phyloP scores from a whole-genome alignment of 2,329 filamentous ascomycete species.

The Chaetomiaceae sp. region DNA sequence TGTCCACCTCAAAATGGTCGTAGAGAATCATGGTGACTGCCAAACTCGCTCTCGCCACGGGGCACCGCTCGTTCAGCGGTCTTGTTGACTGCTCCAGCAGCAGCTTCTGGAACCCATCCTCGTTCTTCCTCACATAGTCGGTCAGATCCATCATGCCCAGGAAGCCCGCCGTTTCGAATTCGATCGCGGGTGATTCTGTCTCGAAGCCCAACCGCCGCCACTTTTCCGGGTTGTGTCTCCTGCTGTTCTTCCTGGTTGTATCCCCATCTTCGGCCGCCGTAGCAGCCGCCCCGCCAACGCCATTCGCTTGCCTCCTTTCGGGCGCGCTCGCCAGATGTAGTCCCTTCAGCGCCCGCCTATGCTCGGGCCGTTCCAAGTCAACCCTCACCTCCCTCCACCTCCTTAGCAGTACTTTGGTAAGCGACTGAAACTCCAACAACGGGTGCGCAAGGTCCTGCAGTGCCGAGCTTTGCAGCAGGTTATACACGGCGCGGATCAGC shows the following conservation, averaged over 20 bases:
- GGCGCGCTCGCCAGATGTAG: slow-evolving; percentile 79
- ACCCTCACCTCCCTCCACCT: slow-evolving; percentile 86
- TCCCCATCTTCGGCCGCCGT: slow-evolving; percentile 27
- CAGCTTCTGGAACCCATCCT: slow-evolving; percentile 88
- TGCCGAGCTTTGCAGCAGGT: slow-evolving; percentile 89
- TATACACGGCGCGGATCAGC: slow-evolving; percentile 85
- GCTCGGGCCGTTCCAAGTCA: slow-evolving; percentile 81
- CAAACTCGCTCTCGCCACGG: slow-evolving; percentile 80
- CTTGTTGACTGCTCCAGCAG: slow-evolving; percentile 81
- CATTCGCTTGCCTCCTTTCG: slow-evolving; percentile 47
- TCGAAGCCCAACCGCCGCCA: slow-evolving; percentile 92
- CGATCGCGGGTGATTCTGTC: slow-evolving; percentile 77
- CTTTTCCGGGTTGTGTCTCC: slow-evolving; percentile 79
- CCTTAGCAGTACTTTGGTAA: slow-evolving; percentile 81
- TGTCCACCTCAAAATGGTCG: slow-evolving; percentile 93
- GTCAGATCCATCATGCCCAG: slow-evolving; percentile 96
- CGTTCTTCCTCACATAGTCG: slow-evolving; percentile 87
- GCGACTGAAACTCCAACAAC: slow-evolving; percentile 83
- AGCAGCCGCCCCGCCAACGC: slow-evolving; percentile 29
- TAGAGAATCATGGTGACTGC: slow-evolving; percentile 84
- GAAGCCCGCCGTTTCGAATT: slow-evolving; percentile 83
- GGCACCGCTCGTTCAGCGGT: slow-evolving; percentile 69
- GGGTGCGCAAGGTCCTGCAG: slow-evolving; percentile 88
- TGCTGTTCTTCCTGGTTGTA: slow-evolving; percentile 55
- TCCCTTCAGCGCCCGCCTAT: slow-evolving; percentile 79